These are phyloP conservation scores for Gomphus bonarii DNA, from an alignment of 1,284 basidiomycete species.

Conservation along the genomic window DNA sequence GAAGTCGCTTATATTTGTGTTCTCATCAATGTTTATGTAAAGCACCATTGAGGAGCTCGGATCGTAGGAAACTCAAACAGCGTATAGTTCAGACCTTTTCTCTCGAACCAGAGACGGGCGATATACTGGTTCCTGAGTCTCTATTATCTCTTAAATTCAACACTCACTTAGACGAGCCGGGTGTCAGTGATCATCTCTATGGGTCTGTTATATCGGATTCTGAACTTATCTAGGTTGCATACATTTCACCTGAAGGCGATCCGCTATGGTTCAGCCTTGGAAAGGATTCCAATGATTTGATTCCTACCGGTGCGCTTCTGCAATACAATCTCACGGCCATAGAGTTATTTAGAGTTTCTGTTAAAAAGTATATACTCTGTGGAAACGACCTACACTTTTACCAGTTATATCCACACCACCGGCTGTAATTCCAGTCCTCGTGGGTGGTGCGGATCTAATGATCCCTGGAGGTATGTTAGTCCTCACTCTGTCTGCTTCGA, in stretches of 20 bases:
- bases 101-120: slow-evolving; percentile 36
- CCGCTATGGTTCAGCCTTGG: slow-evolving; percentile 78
- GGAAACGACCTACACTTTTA: slow-evolving; percentile 57
- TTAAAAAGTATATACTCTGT: slow-evolving; percentile 53
- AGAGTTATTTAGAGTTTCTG: not conserved
- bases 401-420: slow-evolving; percentile 56
- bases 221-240: slow-evolving; percentile 35
- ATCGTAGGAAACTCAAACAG: slow-evolving; percentile 57
- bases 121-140: slow-evolving; percentile 59
- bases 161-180: slow-evolving; percentile 50
- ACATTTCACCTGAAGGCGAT: slow-evolving; percentile 59
- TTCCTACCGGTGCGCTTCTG: slow-evolving; percentile 48
- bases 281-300: slow-evolving; percentile 50
- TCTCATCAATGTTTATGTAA: not conserved
- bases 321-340: not conserved
- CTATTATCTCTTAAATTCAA: slow-evolving; percentile 54
- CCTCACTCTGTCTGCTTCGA: not conserved
- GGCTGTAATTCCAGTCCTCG: slow-evolving; percentile 51
- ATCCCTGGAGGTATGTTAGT: slow-evolving; percentile 57
- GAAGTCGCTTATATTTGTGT: not conserved
- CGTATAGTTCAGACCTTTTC: slow-evolving; percentile 39
- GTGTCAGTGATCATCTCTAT: slow-evolving; percentile 33
- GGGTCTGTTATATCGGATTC: not conserved
- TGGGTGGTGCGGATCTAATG: slow-evolving; percentile 71
- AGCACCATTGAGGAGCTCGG: slow-evolving; percentile 61